A percentile compares a stretch with the other conserved stretches of the same genome.
phyloP scores from a whole-genome alignment of 139 green algal species.

The Zygnema circumcarinatum region DNA sequence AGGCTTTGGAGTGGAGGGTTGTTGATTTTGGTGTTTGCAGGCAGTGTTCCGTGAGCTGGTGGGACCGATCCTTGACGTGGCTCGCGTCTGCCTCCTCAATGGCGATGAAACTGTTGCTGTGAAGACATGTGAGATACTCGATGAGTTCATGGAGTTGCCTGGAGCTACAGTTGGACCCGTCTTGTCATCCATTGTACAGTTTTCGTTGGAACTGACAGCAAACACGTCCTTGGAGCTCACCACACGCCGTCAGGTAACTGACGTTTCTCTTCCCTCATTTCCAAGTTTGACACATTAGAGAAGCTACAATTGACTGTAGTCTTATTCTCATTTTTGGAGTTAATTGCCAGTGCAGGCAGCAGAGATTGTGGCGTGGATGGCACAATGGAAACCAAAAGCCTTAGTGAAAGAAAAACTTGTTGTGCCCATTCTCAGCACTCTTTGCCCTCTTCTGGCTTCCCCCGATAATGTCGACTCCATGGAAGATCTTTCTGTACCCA shows the following conservation, averaged over 20 bases:
- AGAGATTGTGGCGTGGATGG: constrained; percentile 71
- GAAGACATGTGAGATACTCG: constrained; percentile 67
- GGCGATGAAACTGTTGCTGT: constrained; percentile 62
- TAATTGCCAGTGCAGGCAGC: constrained; percentile 43
- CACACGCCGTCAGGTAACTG: constrained; percentile 69
- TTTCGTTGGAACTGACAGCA: constrained; percentile 65
- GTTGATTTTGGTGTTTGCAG: too few relatives aligned
- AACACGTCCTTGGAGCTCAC: constrained; percentile 61
- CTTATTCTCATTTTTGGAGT: too few relatives aligned
- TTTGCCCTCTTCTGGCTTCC: constrained; percentile 69
- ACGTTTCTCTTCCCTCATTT: too few relatives aligned
- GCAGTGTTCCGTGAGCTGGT: constrained; percentile 46
- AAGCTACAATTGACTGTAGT: too few relatives aligned
- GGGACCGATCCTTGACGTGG: constrained; percentile 41
- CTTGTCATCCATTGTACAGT: constrained; percentile 66
- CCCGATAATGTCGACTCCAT: constrained; percentile 64
- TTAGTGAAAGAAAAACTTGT: constrained; percentile 70
- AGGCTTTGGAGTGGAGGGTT: too few relatives aligned
- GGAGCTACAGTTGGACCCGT: constrained; percentile 66
- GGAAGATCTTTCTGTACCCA: constrained; percentile 44
- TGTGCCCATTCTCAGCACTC: constrained; percentile 60
- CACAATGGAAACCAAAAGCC: constrained; percentile 78
- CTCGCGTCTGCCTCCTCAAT: constrained; percentile 8
- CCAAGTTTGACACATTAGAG: too few relatives aligned
- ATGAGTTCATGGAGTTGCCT: constrained; percentile 69